Evolutionary conservation across 345 rosid genomes (phyloP).

Genomic region (Hypericum androsaemum): DNA sequence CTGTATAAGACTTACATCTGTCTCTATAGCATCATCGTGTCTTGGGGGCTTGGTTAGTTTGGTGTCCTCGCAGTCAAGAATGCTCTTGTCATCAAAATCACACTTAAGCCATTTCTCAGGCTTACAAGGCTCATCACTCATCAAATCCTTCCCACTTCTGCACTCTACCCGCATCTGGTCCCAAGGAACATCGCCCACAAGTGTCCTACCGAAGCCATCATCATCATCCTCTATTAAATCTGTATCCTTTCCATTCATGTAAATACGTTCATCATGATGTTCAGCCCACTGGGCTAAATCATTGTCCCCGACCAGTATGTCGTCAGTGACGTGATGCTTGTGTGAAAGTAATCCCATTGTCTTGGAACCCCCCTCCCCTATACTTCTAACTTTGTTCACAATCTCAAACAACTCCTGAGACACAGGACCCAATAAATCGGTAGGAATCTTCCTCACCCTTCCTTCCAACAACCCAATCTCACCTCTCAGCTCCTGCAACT

Average conservation of each 20-base stretch:
- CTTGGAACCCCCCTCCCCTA: slow-evolving; percentile 65
- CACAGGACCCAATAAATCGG: slow-evolving; percentile 46
- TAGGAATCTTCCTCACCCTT: slow-evolving; percentile 52
- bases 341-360: slow-evolving; percentile 42
- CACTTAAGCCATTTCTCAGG: slow-evolving; percentile 88
- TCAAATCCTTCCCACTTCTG: slow-evolving; percentile 62
- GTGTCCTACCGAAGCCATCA: slow-evolving; percentile 80
- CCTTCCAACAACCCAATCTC: slow-evolving; percentile 70
- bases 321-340: slow-evolving; percentile 44
- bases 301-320: slow-evolving; percentile 63
- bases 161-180: slow-evolving; percentile 64
- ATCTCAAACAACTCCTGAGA: slow-evolving; percentile 73
- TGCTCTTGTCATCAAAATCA: slow-evolving; percentile 86
- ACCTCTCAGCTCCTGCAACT: slow-evolving; percentile 63
- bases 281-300: slow-evolving; percentile 82
- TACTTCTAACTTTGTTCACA: slow-evolving; percentile 53
- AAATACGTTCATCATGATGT: slow-evolving; percentile 56
- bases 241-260: slow-evolving; percentile 65
- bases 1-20: slow-evolving; percentile 88
- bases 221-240: slow-evolving; percentile 84
- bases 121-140: slow-evolving; percentile 58
- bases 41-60: slow-evolving; percentile 80
- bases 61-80: slow-evolving; percentile 82
- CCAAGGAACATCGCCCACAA: slow-evolving; percentile 91
- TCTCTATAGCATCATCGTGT: slow-evolving; percentile 67